Evolutionary conservation across 345 rosid genomes (phyloP), one percentile per base, ranked within the genome.

Genomic region (Geranium rotundifolium): DNA sequence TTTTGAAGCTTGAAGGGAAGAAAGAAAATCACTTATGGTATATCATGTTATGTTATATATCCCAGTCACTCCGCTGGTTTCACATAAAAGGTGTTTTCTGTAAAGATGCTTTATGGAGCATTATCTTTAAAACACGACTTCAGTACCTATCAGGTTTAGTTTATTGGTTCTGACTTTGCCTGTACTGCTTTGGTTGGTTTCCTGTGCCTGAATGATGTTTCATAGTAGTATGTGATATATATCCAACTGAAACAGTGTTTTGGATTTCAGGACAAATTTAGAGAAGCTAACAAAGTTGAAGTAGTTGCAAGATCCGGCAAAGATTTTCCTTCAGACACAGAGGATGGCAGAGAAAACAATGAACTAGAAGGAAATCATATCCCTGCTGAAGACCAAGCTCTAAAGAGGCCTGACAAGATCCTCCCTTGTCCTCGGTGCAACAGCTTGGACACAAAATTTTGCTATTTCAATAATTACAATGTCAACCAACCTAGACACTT

Each of bases 401-500:
- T 54, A 1, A 73, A 73, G 50, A 73, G 69, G 65, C 77, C 77
- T 15, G 77, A 73, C 61, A 73, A 65, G 58, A 69, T 73, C 62
- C 60, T 73, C 10, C 77, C 73, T 1, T 73, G 77, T 56, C 77
- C 77, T 54, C 72, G 77, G 19, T 73, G 77, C 57, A 73, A 73
- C 29, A 73, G 77, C 70, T 68, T 73, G 77, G 77, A 73, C 34
- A 73, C 77, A 15, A 73, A 73, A 61, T 73, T 73, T 60, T 73
- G 77, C 59, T 73, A 73, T 63, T 73, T 64, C 58, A 73, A 73
- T 29, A 73, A 73, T 60, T 73, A 73, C 73, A 73, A 73, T 41
- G 73, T 69, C 49, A 73, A 73, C 72, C 77, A 73, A 58, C 77
- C 77, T 16, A 62, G 77, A 19, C 69, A 73, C 19, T 73, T 68